Base-by-base conservation (phyloP, 345 rosid genomes). In the Kandelia obovata region DNA sequence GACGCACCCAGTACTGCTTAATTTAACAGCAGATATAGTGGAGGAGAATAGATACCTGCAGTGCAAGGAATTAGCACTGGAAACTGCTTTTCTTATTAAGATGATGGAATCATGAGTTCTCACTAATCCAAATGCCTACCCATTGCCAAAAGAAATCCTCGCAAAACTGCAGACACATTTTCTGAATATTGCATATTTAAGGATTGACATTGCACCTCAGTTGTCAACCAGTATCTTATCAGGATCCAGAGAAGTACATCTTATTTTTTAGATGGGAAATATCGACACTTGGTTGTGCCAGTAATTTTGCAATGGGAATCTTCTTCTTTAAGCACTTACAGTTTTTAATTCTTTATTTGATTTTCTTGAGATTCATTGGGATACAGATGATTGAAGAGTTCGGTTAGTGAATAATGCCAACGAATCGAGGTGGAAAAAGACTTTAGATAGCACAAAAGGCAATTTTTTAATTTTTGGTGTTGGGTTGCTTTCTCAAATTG, bases 1-100 rank as follows among this genome's bases (percentile, higher is more conserved):
- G 0, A 74, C 75, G 60, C 87, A 77, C 5, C 97, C 98, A 0
- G 69, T 88, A 65, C 79, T 91, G 39, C 96, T 95, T 27, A 90
- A 91, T 78, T 79, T 92, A 75, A 80, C 83, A 16, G 67, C 84
- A 25, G 97, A 92, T 76, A 83, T 92, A 59, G 97, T 92, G 0
- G 99, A 92, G 80, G 99, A 95, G 56, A 95, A 90, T 69, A 77
- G 89, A 69, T 90, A 90, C 69, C 77, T 86, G 73, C 93, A 84
- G 61, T 87, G 85, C 80, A 86, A 89, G 72, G 96, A 90, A 64
- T 82, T 89, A 6, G 93, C 96, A 2, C 31, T 86, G 59, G 96
- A 92, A 84, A 84, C 86, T 2, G 88, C 96, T 5, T 90, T 95
- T 79, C 94, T 88, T 53, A 30, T 90, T 39, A 90, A 87, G 81